Conservation (phyloP, 2,329 filamentous ascomycete genomes). For the Myriosclerotinia scirpicola region DNA sequence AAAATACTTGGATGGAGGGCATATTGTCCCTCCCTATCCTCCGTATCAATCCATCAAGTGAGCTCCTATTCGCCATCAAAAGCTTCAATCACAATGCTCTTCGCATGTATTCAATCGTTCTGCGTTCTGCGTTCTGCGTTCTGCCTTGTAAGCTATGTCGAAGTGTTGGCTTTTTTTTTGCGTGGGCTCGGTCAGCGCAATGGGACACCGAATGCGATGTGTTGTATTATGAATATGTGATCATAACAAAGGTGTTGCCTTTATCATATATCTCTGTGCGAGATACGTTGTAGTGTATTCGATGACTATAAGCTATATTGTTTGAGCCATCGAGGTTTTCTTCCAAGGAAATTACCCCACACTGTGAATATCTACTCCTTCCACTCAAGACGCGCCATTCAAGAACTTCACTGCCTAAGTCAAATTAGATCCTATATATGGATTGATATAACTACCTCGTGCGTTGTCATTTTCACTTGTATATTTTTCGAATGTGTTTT, state of each 20-base stretch:
- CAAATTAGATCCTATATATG: background rate
- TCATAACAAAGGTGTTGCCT: background rate
- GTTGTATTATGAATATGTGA: background rate
- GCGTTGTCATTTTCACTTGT: too few relatives aligned
- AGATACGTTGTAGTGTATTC: background rate
- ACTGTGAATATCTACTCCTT: background rate
- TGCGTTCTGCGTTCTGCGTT: background rate
- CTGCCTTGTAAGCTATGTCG: background rate
- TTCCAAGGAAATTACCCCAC: background rate
- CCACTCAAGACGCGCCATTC: background rate
- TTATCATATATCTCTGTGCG: background rate
- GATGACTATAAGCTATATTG: background rate
- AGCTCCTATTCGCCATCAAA: background rate
- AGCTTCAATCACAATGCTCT: background rate
- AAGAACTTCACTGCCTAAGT: background rate
- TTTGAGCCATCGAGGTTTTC: background rate
- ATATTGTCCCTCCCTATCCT: background rate
- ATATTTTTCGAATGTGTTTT: too few relatives aligned
- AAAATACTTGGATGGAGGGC: background rate
- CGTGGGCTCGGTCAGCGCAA: background rate
- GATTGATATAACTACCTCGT: background rate
- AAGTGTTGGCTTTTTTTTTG: constrained; percentile 1
- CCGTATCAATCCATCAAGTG: background rate
- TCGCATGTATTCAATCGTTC: background rate
- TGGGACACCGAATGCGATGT: background rate